Conservation (phyloP, 2,329 filamentous ascomycete species). For the Alternaria infectoria region DNA sequence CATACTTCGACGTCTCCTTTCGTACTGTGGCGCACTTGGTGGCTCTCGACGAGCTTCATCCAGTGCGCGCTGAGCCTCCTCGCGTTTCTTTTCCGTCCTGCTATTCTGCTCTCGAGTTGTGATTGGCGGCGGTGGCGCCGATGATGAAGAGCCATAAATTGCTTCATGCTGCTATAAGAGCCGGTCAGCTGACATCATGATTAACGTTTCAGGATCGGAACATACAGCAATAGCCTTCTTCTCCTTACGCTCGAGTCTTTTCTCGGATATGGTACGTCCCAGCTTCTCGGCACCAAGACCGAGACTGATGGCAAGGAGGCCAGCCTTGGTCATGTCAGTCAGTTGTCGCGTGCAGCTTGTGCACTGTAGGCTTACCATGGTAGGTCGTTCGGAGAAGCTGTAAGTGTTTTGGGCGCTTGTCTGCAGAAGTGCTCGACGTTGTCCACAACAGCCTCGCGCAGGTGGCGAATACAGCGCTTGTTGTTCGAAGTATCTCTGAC, state of each 20-base stretch:
- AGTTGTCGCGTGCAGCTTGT: background rate
- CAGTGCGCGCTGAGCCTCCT: conserved; percentile 11
- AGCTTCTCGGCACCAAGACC: conserved; percentile 28
- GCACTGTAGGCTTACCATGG: background rate
- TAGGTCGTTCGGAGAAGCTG: background rate
- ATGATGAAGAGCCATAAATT: conserved; percentile 18
- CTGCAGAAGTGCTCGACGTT: background rate
- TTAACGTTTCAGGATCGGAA: background rate
- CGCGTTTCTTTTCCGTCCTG: conserved; percentile 15
- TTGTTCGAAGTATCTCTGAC: background rate
- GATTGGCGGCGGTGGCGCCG: conserved; percentile 7
- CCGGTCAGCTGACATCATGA: background rate
- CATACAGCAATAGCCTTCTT: conserved; percentile 29
- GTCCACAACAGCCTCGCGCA: conserved; percentile 7
- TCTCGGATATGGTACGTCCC: conserved; percentile 29
- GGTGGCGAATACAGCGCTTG: background rate
- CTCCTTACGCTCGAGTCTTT: conserved; percentile 29
- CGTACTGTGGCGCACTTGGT: conserved; percentile 2
- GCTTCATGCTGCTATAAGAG: conserved; percentile 20
- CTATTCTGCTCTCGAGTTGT: conserved; percentile 5
- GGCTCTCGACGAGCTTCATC: conserved; percentile 14
- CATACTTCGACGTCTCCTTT: conserved; percentile 15
- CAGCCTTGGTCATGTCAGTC: conserved; percentile 22
- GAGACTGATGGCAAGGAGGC: conserved; percentile 24
- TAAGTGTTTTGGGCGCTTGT: background rate